Evolutionary conservation across 768 basidiomycete genomes (phyloP), one percentile per base, ranked within the genome.

Genomic region (Termitomyces heimii): DNA sequence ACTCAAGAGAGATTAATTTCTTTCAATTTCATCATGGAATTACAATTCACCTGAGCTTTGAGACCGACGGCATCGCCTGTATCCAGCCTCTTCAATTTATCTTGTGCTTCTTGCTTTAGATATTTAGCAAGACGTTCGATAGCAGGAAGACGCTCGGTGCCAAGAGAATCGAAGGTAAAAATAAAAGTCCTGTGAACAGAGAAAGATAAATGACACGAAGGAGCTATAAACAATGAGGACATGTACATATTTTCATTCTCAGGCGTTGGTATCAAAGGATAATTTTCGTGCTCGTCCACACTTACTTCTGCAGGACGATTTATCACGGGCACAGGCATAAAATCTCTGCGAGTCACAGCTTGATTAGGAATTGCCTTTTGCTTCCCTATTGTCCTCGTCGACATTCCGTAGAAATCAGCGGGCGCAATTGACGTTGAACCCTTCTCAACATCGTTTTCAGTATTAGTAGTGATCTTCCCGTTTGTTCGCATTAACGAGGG

Each of bases 151-250:
- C 98, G 95, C n/a, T 75, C 73, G 14, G 75, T 73, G 5, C 89
- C 88, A 46, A 99, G 78, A 1, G 96, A 98, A 68, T 99, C 97
- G 54, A 99, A 82, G 0, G 86, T 92, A 67, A 94, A 86, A 34
- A 99, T 86, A 61, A 83, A 84, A 6, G 91, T 85, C 56, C 91
- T 93, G 66, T 5, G 51, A 32, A 22, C 42, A 28, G 54, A 52
- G 12, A 55, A 55, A 52, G 12, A 55, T 37, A 29, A 48, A 54
- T 14, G 14, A 57, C 53, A 29, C 10, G 32, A 64, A 59, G 24
- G 34, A 50, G 6, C n/a, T 12, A 32, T 42, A 7, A 34, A 16
- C 12, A 20, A 13, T 14, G 7, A 31, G 16, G 18, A 6, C 12
- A 56, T 56, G 28, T 24, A 60, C 62, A 26, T 49, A 7, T 26